These are phyloP conservation scores for Pseudogymnoascus sp. DNA, from an alignment of 2,329 filamentous ascomycete genomes.

Conservation along the genomic window DNA sequence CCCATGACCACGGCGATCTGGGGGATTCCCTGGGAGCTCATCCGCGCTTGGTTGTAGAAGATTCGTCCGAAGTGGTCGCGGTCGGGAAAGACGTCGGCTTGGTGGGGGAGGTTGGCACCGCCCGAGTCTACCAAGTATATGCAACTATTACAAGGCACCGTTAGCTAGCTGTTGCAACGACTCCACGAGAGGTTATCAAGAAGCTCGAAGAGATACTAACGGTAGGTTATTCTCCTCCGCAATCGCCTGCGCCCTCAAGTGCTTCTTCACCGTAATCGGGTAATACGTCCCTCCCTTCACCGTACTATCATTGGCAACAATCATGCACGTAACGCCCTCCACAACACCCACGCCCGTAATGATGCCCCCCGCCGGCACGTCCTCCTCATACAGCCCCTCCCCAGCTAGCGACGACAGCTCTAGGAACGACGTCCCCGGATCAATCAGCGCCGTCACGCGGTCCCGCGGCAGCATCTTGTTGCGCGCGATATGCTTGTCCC, in stretches of 20 bases:
- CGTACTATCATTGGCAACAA: slow-evolving; percentile 92
- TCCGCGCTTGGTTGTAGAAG: slow-evolving; percentile 95
- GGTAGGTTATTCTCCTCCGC: slow-evolving; percentile 76
- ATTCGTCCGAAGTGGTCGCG: slow-evolving; percentile 89
- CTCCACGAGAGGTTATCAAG: not conserved
- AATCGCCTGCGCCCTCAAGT: slow-evolving; percentile 83
- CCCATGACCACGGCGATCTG: slow-evolving; percentile 97
- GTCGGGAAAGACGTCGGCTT: slow-evolving; percentile 94
- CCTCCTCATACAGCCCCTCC: slow-evolving; percentile 79
- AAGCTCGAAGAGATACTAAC: slow-evolving; percentile 35
- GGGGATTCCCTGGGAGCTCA: slow-evolving; percentile 82
- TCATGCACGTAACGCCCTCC: slow-evolving; percentile 83
- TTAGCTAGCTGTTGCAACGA: not conserved
- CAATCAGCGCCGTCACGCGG: slow-evolving; percentile 77
- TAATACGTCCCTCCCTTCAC: slow-evolving; percentile 98
- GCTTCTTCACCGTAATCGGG: slow-evolving; percentile 96
- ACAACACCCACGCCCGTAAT: slow-evolving; percentile 89
- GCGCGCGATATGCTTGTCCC: slow-evolving; percentile 77
- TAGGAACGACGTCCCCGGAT: slow-evolving; percentile 83
- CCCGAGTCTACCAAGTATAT: slow-evolving; percentile 96
- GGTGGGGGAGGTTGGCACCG: slow-evolving; percentile 88
- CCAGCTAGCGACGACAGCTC: slow-evolving; percentile 92
- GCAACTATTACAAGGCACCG: slow-evolving; percentile 44
- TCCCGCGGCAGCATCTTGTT: slow-evolving; percentile 95
- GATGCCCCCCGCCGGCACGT: slow-evolving; percentile 83